phyloP scores from a whole-genome alignment of 2,329 filamentous ascomycete genomes.

The Colletotrichum endophyticum region DNA sequence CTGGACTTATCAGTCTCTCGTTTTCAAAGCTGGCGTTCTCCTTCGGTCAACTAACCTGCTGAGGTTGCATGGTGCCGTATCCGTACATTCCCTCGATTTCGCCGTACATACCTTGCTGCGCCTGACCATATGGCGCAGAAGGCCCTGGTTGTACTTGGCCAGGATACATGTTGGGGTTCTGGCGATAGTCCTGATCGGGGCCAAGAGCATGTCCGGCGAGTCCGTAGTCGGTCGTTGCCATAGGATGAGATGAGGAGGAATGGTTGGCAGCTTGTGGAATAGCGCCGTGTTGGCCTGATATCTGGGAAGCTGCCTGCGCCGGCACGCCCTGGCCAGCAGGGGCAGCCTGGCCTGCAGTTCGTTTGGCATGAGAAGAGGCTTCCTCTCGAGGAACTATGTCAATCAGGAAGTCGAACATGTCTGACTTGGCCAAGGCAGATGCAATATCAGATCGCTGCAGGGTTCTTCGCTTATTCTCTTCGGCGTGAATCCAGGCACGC shows the following conservation, averaged over 20 bases:
- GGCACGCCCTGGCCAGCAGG: constrained; percentile 38
- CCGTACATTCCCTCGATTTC: constrained; percentile 86
- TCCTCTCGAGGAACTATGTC: constrained; percentile 98
- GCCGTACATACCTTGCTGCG: constrained; percentile 80
- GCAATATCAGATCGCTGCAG: constrained; percentile 96
- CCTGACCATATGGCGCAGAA: constrained; percentile 75
- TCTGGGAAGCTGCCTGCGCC: constrained; percentile 46
- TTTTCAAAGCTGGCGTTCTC: background rate
- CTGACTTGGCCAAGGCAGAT: constrained; percentile 91
- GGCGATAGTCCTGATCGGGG: constrained; percentile 79
- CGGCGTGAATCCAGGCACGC: constrained; percentile 99
- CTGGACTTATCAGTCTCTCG: background rate
- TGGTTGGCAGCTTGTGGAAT: constrained; percentile 62
- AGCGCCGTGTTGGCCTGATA: constrained; percentile 55
- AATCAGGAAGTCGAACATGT: constrained; percentile 99
- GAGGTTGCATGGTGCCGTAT: constrained; percentile 80
- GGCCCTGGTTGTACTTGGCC: constrained; percentile 78
- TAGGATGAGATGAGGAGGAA: constrained; percentile 53
- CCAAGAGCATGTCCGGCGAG: constrained; percentile 68
- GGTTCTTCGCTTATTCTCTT: constrained; percentile 97
- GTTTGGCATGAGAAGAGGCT: constrained; percentile 83
- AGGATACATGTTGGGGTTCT: constrained; percentile 80
- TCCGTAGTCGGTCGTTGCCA: constrained; percentile 65
- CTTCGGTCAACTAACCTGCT: constrained; percentile 69
- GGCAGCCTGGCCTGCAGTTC: constrained; percentile 61